Evolutionary conservation across 352 stramenopile genomes (phyloP), one percentile per base, ranked within the genome.

Genomic region (Globisporangium irregulare): DNA sequence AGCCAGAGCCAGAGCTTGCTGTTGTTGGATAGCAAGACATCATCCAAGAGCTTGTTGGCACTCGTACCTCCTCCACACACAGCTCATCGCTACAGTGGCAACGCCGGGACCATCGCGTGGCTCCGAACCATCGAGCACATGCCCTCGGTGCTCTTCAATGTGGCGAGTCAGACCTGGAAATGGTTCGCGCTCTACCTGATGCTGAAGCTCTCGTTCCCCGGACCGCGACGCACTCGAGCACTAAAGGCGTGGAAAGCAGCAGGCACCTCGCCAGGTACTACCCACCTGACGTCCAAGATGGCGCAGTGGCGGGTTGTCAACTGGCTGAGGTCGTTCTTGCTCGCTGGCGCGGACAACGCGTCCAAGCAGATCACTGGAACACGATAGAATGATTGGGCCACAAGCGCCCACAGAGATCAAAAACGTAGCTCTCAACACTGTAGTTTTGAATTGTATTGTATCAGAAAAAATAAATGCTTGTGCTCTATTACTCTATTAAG

Each of bases 1-100:
- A 64, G 67, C 15, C 60, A 72, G 24, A 61, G 70, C 20, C 29
- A 75, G 55, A 66, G 63, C 1, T 25, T 78, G 15, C 27, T 22
- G 10, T 7, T n/a, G 15, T 50, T 50, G 41, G 15, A 22, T 0
- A 8, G 34, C 15, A 36, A 29, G 24, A 38, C 53, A 12, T 7
- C 25, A 12, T 38, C 53, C 53, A 34, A 59, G 24, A 34, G 7
- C 29, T 18, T 22, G 20, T 38, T 38, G 12, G 24, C 53, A 34
- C 53, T 59, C 2, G 25, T 27, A 3, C 15, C 3, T 36, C 0
- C 9, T 6, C 53, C 53, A 25, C 22, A 57, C 51, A 57, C n/a
- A 25, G 51, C 51, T 18, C 24, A 15, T 34, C 25, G 20, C 24
- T 59, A 38, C 25, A 59, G 12, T 38, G 53, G 53, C 24, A 59